Evolutionary conservation across 164 flowering plant genomes (phyloP).

Genomic region (Magnolia kwangsiensis): DNA sequence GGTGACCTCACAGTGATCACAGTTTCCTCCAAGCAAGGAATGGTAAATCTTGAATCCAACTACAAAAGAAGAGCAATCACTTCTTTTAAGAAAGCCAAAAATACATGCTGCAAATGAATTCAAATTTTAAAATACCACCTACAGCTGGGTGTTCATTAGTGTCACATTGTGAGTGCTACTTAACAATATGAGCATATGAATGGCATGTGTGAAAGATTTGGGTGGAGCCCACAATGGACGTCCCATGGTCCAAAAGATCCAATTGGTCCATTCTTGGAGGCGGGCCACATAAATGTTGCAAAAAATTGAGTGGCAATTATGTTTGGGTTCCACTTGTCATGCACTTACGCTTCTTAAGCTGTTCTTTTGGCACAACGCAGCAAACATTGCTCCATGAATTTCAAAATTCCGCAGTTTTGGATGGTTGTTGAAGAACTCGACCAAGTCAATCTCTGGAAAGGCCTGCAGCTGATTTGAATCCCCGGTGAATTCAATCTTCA

Average conservation of each 20-base stretch:
- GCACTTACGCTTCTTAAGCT: conserved; percentile 70
- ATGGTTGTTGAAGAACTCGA: conserved; percentile 74
- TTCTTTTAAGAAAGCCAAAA: not conserved
- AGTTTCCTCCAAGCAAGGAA: conserved; percentile 70
- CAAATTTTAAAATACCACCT: not conserved
- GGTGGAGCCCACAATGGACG: too few species aligned
- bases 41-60: conserved; percentile 60
- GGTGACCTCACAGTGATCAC: conserved; percentile 74
- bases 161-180: not conserved
- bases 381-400: conserved; percentile 96
- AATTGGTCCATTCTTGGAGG: too few species aligned
- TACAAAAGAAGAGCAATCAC: conserved; percentile 19
- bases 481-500: conserved; percentile 90
- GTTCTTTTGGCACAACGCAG: conserved; percentile 83
- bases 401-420: conserved; percentile 67
- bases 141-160: not conserved
- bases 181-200: too few species aligned
- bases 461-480: conserved; percentile 56
- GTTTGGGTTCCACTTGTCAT: not conserved
- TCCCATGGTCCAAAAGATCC: too few species aligned
- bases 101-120: not conserved
- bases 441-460: conserved; percentile 83
- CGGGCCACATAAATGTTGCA: too few species aligned
- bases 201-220: not conserved
- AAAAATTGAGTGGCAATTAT: not conserved